phyloP scores from a whole-genome alignment of 2,329 filamentous ascomycete species.

The Helicocarpus griseus region DNA sequence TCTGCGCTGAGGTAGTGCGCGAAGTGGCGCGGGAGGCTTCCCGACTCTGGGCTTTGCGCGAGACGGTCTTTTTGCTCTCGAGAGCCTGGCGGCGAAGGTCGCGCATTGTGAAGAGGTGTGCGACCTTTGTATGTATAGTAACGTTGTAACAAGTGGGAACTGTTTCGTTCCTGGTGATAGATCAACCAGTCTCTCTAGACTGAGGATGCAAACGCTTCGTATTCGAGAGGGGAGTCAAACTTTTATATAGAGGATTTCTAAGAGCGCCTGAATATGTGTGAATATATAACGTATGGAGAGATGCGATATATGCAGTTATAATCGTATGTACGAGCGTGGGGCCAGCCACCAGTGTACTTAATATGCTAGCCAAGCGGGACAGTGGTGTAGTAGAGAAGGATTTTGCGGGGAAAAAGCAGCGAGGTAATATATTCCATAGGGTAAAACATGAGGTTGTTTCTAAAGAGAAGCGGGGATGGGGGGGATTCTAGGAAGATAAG shows the following conservation, averaged over 20 bases:
- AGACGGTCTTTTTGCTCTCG: constrained; percentile 56
- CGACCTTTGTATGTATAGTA: background rate
- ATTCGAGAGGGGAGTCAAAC: too few species aligned
- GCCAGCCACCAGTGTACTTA: too few species aligned
- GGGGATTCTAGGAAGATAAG: background rate
- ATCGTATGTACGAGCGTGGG: background rate
- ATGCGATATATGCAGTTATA: background rate
- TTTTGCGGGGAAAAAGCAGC: background rate
- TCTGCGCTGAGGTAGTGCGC: constrained; percentile 41
- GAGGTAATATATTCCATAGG: constrained; percentile 5
- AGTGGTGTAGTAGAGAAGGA: constrained; percentile 5
- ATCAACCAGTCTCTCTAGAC: too few species aligned
- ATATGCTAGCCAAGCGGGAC: constrained; percentile 6
- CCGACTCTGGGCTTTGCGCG: constrained; percentile 42
- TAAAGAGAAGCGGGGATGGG: background rate
- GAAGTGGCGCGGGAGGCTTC: constrained; percentile 45
- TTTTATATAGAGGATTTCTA: background rate
- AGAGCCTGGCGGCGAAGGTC: constrained; percentile 49
- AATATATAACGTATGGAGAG: too few species aligned
- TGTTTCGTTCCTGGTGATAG: background rate
- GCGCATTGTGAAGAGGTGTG: constrained; percentile 28
- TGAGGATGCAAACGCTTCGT: too few species aligned
- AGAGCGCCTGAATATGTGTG: too few species aligned
- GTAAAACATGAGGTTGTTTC: background rate
- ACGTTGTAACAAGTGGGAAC: background rate